Conservation (phyloP, 805 yeast species). For the Metschnikowia dekortorum region DNA sequence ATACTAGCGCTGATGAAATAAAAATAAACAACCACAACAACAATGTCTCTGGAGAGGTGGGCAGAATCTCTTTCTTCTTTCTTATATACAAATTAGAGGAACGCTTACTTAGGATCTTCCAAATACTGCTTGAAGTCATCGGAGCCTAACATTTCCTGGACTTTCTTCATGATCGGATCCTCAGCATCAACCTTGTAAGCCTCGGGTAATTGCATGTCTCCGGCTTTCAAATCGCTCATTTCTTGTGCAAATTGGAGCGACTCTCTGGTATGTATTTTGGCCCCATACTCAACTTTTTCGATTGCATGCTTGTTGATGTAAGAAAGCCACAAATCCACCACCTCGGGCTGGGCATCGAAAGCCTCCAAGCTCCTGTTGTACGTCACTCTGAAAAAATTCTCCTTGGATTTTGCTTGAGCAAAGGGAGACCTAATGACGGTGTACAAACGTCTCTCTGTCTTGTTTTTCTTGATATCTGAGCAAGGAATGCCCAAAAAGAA, state of each 20-base stretch:
- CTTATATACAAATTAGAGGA: slow-evolving; percentile 9
- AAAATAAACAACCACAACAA: neutral
- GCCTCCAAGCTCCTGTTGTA: slow-evolving; percentile 68
- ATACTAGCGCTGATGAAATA: neutral
- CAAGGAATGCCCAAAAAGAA: slow-evolving; percentile 86
- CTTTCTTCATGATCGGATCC: slow-evolving; percentile 59
- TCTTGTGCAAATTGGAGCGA: slow-evolving; percentile 30
- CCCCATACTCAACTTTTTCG: slow-evolving; percentile 81
- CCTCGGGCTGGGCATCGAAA: slow-evolving; percentile 83
- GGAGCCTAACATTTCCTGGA: slow-evolving; percentile 63
- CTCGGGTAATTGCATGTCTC: slow-evolving; percentile 28
- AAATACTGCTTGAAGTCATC: slow-evolving; percentile 63
- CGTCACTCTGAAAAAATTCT: slow-evolving; percentile 88
- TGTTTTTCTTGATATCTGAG: slow-evolving; percentile 65
- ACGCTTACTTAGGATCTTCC: slow-evolving; percentile 16
- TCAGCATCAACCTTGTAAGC: slow-evolving; percentile 26
- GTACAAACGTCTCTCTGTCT: slow-evolving; percentile 77
- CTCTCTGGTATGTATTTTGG: slow-evolving; percentile 49
- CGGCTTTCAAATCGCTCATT: slow-evolving; percentile 30
- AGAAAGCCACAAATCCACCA: slow-evolving; percentile 76
- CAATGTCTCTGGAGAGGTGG: neutral
- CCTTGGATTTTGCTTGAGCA: slow-evolving; percentile 90
- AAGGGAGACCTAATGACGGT: slow-evolving; percentile 92
- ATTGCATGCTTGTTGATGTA: slow-evolving; percentile 72
- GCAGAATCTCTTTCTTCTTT: neutral